phyloP scores from a whole-genome alignment of 2,329 filamentous ascomycete species.

The Ilyonectria robusta region DNA sequence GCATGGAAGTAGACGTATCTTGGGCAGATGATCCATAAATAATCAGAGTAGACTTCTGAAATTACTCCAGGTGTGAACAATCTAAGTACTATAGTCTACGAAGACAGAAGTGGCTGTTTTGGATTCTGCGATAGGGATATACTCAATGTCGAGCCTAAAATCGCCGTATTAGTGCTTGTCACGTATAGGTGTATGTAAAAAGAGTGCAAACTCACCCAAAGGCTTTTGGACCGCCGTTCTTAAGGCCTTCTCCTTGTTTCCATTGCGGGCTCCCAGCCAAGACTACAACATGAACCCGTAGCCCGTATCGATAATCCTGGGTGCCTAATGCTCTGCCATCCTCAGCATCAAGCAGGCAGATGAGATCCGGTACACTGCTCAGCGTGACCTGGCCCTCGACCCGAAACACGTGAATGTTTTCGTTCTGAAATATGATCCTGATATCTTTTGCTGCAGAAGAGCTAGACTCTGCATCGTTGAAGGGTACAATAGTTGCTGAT shows the following conservation, averaged over 20 bases:
- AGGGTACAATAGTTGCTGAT: conserved; percentile 11
- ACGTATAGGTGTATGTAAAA: too few relatives aligned
- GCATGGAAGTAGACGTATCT: too few relatives aligned
- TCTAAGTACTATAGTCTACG: too few relatives aligned
- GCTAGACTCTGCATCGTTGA: not conserved
- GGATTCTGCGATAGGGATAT: too few relatives aligned
- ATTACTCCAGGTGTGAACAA: too few relatives aligned
- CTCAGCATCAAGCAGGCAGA: conserved; percentile 26
- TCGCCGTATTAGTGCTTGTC: too few relatives aligned
- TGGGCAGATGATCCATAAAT: too few relatives aligned
- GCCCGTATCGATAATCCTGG: conserved; percentile 31
- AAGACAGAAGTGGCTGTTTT: too few relatives aligned
- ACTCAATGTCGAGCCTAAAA: too few relatives aligned
- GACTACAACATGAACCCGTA: conserved; percentile 24
- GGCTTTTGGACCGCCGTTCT: conserved; percentile 2
- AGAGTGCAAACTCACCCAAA: conserved; percentile 7
- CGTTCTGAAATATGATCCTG: conserved; percentile 13
- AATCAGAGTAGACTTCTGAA: too few relatives aligned
- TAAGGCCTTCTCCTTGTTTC: conserved; percentile 25
- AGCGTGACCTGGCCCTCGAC: not conserved
- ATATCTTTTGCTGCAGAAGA: not conserved
- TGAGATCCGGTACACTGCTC: conserved; percentile 32
- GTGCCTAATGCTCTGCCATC: conserved; percentile 30
- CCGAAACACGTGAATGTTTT: conserved; percentile 20
- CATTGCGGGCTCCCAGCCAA: conserved; percentile 28